Evolutionary conservation across 1,284 basidiomycete genomes (phyloP).

Genomic region (Schizophyllum commune): DNA sequence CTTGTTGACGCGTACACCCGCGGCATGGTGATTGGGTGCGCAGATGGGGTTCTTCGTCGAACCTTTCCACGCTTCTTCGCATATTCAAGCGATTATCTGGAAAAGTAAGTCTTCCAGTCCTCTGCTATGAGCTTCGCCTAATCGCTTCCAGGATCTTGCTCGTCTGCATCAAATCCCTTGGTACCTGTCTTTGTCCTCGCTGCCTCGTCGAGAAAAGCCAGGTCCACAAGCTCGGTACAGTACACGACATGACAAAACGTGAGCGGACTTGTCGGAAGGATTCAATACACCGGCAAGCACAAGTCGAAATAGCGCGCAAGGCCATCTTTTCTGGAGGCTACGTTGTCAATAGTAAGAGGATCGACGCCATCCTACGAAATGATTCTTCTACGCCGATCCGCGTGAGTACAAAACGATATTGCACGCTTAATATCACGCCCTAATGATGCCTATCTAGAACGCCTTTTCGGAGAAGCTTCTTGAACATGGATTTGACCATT

Average conservation of each 20-base stretch:
- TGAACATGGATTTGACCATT: background rate
- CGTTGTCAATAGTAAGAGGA: background rate
- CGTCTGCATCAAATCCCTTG: background rate
- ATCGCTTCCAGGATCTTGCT: slow-evolving; percentile 2
- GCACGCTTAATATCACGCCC: no score
- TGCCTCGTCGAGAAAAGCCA: slow-evolving; percentile 1
- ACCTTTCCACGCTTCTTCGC: slow-evolving; percentile 6
- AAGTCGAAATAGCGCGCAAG: background rate
- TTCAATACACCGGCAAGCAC: background rate
- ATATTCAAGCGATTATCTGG: slow-evolving; percentile 7
- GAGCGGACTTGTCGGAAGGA: background rate
- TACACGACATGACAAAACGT: background rate
- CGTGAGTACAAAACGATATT: no score
- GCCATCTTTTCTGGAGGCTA: slow-evolving; percentile 2
- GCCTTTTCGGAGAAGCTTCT: background rate
- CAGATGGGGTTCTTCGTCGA: slow-evolving; percentile 1
- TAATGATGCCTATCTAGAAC: background rate
- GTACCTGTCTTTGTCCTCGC: slow-evolving; percentile 2
- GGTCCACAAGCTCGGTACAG: background rate
- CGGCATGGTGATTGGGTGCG: slow-evolving; percentile 3
- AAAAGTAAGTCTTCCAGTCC: slow-evolving; percentile 2
- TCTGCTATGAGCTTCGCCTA: background rate
- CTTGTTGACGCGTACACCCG: slow-evolving; percentile 4
- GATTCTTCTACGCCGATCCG: background rate
- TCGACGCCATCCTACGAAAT: background rate